Evolutionary conservation across 768 basidiomycete genomes (phyloP).

Genomic region (Albatrellus ellisii): DNA sequence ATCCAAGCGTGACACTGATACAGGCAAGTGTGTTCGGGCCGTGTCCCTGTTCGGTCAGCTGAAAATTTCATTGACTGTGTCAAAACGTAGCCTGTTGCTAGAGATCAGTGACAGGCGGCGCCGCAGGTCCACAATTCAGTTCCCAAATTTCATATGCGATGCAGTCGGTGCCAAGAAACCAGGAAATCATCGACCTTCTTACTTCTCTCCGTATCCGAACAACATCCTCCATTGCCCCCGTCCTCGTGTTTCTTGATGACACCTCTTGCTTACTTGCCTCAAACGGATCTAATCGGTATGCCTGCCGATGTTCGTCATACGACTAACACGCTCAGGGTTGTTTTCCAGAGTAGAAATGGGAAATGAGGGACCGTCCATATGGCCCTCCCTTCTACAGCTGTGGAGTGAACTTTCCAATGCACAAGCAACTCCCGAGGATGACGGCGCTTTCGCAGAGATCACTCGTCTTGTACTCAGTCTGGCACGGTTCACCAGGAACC

Average conservation of each 20-base stretch:
- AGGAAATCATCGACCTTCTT: slow-evolving; percentile 4
- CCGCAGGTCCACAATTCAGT: neutral
- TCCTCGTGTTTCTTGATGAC: slow-evolving; percentile 1
- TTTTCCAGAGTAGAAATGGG: slow-evolving; percentile 10
- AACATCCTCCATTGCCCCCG: neutral
- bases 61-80: too few relatives aligned
- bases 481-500: slow-evolving; percentile 73
- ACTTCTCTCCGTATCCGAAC: neutral
- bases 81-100: too few relatives aligned
- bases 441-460: slow-evolving; percentile 25
- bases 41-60: neutral
- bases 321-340: neutral
- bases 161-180: neutral
- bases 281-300: slow-evolving; percentile 9
- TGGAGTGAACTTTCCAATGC: slow-evolving; percentile 30
- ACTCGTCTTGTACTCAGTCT: slow-evolving; percentile 21
- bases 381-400: slow-evolving; percentile 16
- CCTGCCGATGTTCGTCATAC: neutral
- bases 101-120: neutral
- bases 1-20: too few relatives aligned
- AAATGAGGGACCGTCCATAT: slow-evolving; percentile 7
- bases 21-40: neutral
- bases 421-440: slow-evolving; percentile 24
- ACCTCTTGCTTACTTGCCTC: slow-evolving; percentile 7
- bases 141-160: neutral